phyloP scores from a whole-genome alignment of 768 basidiomycete species.

The Pisolithus albus region DNA sequence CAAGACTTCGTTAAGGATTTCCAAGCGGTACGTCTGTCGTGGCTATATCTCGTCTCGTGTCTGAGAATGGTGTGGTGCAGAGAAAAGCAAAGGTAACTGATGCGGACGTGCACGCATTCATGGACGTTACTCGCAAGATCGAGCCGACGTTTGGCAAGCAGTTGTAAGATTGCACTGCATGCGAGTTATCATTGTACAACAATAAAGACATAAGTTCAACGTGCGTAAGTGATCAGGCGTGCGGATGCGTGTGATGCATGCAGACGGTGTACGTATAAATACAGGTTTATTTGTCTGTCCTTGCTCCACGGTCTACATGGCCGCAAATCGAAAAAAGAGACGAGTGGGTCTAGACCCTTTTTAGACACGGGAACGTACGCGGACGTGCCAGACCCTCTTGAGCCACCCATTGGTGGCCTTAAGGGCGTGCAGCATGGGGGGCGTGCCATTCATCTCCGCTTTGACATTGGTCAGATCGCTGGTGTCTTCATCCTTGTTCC shows the following conservation, averaged over 20 bases:
- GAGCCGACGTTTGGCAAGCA: slow-evolving; percentile 44
- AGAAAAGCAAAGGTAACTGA: slow-evolving; percentile 77
- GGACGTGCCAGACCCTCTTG: slow-evolving; percentile 29
- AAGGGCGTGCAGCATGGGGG: slow-evolving; percentile 15
- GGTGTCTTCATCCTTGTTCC: slow-evolving; percentile 38
- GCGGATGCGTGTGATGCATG: slow-evolving; percentile 2
- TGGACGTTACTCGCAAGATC: slow-evolving; percentile 77
- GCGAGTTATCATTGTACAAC: background rate
- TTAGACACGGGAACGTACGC: slow-evolving; percentile 19
- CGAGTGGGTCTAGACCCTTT: background rate
- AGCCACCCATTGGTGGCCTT: slow-evolving; percentile 24
- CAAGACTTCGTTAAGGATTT: slow-evolving; percentile 81
- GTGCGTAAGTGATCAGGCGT: background rate
- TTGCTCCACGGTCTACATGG: slow-evolving; percentile 10
- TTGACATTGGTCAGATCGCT: slow-evolving; percentile 17
- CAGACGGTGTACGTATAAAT: slow-evolving; percentile 1
- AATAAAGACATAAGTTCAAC: background rate
- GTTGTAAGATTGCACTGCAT: slow-evolving; percentile 1
- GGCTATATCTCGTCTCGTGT: background rate
- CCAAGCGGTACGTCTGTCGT: slow-evolving; percentile 54
- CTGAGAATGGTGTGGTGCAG: slow-evolving; percentile 33
- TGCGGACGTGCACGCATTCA: slow-evolving; percentile 65
- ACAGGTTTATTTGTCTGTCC: background rate
- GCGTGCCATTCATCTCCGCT: slow-evolving; percentile 14
- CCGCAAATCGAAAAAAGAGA: background rate